These are phyloP conservation scores for Schrenkiella parvula DNA, from an alignment of 345 rosid genomes.

Conservation along the genomic window DNA sequence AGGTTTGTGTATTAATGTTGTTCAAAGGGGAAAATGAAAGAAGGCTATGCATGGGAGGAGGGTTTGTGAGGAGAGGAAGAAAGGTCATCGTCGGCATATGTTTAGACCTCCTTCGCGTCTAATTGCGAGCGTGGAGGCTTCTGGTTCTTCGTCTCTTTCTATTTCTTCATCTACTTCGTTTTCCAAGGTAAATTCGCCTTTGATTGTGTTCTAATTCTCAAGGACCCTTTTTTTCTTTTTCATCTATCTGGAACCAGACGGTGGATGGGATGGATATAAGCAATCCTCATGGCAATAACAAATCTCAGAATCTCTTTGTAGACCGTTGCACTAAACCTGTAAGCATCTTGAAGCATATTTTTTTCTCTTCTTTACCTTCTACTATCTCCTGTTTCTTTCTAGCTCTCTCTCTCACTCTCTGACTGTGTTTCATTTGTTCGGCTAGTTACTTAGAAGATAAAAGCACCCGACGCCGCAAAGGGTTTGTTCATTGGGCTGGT, in stretches of 20 bases:
- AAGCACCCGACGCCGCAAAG: conserved; percentile 11
- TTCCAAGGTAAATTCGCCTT: conserved; percentile 45
- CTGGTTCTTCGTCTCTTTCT: conserved; percentile 40
- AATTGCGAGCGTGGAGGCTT: conserved; percentile 39
- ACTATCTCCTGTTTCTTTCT: neutral
- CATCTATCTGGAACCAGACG: conserved; percentile 56
- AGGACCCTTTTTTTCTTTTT: neutral
- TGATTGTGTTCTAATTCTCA: neutral
- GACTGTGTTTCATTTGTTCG: neutral
- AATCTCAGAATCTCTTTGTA: conserved; percentile 12
- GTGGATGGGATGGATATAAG: conserved; percentile 86
- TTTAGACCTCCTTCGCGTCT: conserved; percentile 53
- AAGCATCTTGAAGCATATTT: conserved; percentile 2
- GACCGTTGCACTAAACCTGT: conserved; percentile 11
- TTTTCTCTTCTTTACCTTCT: neutral
- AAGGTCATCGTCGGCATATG: conserved; percentile 50
- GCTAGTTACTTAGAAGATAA: conserved; percentile 18
- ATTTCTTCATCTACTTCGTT: conserved; percentile 46
- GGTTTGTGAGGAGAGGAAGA: conserved; percentile 43
- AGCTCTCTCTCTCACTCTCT: neutral
- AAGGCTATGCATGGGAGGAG: conserved; percentile 67
- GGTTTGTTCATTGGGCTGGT: neutral
- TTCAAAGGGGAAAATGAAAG: conserved; percentile 50
- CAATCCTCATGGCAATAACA: conserved; percentile 78
- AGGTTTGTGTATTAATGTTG: conserved; percentile 41